Evolutionary conservation across 1,284 basidiomycete genomes (phyloP).

Genomic region (Tremellales sp.): DNA sequence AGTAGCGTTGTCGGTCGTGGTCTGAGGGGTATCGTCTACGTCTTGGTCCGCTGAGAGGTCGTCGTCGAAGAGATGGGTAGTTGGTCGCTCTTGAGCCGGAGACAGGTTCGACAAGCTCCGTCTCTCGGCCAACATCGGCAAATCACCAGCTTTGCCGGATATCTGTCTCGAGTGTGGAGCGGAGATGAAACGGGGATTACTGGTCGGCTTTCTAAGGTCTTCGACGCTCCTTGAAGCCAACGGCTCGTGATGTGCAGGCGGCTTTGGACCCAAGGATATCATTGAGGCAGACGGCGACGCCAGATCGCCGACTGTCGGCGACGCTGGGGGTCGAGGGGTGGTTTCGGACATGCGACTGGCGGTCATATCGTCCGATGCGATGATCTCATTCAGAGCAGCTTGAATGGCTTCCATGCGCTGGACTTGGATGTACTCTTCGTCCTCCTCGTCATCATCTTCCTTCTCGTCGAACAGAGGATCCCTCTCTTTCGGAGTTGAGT

Average conservation of each 20-base stretch:
- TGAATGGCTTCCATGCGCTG: constrained; percentile 89
- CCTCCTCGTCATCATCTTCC: constrained; percentile 22
- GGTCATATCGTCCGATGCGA: constrained; percentile 66
- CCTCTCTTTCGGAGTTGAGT: constrained; percentile 53
- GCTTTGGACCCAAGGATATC: constrained; percentile 8
- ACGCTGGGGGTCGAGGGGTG: background rate
- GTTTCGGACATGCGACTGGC: constrained; percentile 16
- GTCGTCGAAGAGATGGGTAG: constrained; percentile 44
- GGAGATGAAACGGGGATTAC: constrained; percentile 1
- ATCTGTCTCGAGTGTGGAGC: constrained; percentile 8
- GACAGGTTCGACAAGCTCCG: constrained; percentile 5
- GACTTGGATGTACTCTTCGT: constrained; percentile 56
- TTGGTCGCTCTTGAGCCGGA: constrained; percentile 1
- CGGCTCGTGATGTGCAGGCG: constrained; percentile 8
- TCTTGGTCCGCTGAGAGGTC: constrained; percentile 15
- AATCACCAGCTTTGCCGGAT: background rate
- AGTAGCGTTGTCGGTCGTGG: constrained; percentile 42
- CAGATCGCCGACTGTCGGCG: background rate
- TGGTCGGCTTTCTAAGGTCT: constrained; percentile 18
- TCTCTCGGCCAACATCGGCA: background rate
- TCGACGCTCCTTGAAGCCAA: constrained; percentile 34
- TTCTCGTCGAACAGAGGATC: constrained; percentile 29
- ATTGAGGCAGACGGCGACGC: constrained; percentile 23
- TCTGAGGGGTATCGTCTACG: constrained; percentile 35
- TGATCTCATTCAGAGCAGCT: constrained; percentile 88